These are phyloP conservation scores for Penicillium thymicola DNA, from an alignment of 2,329 filamentous ascomycete genomes.

Conservation along the genomic window DNA sequence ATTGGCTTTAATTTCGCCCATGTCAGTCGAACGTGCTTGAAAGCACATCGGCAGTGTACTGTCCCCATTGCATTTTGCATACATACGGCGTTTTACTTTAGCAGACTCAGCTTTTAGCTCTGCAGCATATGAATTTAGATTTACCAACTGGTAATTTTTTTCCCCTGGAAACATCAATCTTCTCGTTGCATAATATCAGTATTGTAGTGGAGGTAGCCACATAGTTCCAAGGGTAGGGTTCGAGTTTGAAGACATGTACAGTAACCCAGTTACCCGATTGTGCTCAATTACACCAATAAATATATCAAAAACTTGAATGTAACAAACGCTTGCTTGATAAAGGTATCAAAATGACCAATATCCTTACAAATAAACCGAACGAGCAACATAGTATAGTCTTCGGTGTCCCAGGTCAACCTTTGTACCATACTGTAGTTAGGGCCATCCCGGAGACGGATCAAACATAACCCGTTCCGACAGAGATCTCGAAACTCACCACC, in stretches of 20 bases:
- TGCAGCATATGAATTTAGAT: slow-evolving; percentile 1
- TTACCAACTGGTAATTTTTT: not conserved
- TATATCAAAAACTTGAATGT: not conserved
- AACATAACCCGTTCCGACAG: slow-evolving; percentile 23
- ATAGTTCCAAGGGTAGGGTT: not conserved
- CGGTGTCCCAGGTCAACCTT: not conserved
- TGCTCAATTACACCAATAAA: not conserved
- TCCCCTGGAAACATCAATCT: not conserved
- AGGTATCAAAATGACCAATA: not conserved
- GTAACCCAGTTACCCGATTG: not conserved
- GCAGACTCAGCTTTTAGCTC: not conserved
- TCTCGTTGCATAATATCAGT: too few relatives aligned
- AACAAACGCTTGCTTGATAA: too few relatives aligned
- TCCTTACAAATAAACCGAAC: not conserved
- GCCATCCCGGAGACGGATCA: slow-evolving; percentile 15
- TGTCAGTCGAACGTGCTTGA: not conserved
- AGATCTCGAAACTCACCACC: slow-evolving; percentile 23
- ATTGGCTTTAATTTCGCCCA: not conserved
- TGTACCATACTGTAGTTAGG: not conserved
- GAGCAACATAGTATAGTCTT: not conserved
- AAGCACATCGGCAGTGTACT: slow-evolving; percentile 2
- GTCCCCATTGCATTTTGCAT: slow-evolving; percentile 27
- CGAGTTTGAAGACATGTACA: too few relatives aligned
- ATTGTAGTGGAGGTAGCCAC: not conserved
- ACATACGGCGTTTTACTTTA: slow-evolving; percentile 10